Percentiles rank a stretch among this genome's conserved stretches.
phyloP scores from a whole-genome alignment of 345 rosid genomes.

The Eucalyptus decipiens region DNA sequence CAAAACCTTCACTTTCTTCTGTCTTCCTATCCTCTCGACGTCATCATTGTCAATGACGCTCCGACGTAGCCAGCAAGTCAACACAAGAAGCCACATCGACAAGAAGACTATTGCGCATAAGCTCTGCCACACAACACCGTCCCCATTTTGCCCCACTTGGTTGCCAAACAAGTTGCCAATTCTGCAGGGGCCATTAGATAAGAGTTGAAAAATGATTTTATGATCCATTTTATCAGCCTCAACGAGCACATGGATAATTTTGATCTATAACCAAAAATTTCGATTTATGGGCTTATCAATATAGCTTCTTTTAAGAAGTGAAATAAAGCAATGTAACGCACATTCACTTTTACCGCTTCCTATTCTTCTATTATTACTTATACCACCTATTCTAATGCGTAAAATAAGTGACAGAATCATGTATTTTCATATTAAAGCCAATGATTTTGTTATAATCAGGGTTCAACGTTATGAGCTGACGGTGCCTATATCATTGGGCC shows the following conservation, averaged over 20 bases:
- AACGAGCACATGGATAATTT: not conserved
- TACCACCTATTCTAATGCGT: not conserved
- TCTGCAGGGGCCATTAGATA: not conserved
- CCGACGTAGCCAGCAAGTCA: not conserved
- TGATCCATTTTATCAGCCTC: not conserved
- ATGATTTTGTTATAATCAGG: not conserved
- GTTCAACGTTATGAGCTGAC: not conserved
- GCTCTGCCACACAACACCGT: constrained; percentile 27
- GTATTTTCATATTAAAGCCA: not conserved
- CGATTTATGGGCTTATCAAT: not conserved
- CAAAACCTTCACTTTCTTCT: not conserved
- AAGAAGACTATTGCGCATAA: constrained; percentile 20
- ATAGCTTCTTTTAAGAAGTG: not conserved
- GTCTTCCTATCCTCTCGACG: not conserved
- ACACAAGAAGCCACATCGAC: constrained; percentile 10
- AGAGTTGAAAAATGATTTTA: not conserved
- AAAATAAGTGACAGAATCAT: not conserved
- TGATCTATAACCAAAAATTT: not conserved
- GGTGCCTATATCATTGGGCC: not conserved
- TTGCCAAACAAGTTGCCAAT: not conserved
- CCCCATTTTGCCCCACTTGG: not conserved
- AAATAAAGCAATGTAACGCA: not conserved
- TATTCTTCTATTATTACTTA: not conserved
- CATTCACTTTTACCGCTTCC: not conserved
- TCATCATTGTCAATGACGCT: not conserved